phyloP scores from a whole-genome alignment of 768 basidiomycete genomes.

The Mycena chlorophos region DNA sequence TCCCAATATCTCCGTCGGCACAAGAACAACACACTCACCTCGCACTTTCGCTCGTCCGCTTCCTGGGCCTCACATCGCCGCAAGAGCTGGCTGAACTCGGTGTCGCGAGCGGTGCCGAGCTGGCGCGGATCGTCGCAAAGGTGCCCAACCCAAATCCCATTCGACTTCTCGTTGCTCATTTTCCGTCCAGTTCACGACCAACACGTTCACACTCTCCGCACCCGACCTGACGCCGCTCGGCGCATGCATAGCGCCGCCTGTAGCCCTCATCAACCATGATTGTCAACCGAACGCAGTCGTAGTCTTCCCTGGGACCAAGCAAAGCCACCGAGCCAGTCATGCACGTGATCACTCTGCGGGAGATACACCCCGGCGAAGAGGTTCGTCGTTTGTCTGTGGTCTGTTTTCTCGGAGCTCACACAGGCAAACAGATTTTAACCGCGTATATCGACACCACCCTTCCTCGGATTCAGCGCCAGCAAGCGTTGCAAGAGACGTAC shows the following conservation, averaged over 20 bases:
- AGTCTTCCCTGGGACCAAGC: slow-evolving; percentile 73
- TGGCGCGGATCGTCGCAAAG: slow-evolving; percentile 72
- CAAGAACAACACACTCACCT: slow-evolving; percentile 66
- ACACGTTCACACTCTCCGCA: slow-evolving; percentile 84
- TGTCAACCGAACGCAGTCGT: slow-evolving; percentile 87
- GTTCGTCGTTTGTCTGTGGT: slow-evolving; percentile 37
- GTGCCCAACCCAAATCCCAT: slow-evolving; percentile 41
- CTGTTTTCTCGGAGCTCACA: background rate
- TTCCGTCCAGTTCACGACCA: slow-evolving; percentile 75
- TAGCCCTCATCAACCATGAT: slow-evolving; percentile 86
- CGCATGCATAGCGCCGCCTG: slow-evolving; percentile 74
- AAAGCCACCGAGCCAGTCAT: slow-evolving; percentile 56
- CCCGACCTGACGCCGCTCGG: slow-evolving; percentile 81
- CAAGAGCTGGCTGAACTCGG: slow-evolving; percentile 59
- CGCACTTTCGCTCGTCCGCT: slow-evolving; percentile 73
- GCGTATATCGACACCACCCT: slow-evolving; percentile 86
- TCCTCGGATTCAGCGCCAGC: slow-evolving; percentile 55
- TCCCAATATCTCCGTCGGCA: slow-evolving; percentile 49
- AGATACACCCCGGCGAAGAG: slow-evolving; percentile 69
- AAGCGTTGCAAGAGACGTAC: slow-evolving; percentile 68
- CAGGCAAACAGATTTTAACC: slow-evolving; percentile 62
- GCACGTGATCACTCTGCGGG: slow-evolving; percentile 70
- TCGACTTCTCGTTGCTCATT: background rate
- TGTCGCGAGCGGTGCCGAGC: slow-evolving; percentile 55
- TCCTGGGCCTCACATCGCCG: slow-evolving; percentile 60